phyloP scores from a whole-genome alignment of 2,329 filamentous ascomycete genomes.

The Blastomyces parvus region DNA sequence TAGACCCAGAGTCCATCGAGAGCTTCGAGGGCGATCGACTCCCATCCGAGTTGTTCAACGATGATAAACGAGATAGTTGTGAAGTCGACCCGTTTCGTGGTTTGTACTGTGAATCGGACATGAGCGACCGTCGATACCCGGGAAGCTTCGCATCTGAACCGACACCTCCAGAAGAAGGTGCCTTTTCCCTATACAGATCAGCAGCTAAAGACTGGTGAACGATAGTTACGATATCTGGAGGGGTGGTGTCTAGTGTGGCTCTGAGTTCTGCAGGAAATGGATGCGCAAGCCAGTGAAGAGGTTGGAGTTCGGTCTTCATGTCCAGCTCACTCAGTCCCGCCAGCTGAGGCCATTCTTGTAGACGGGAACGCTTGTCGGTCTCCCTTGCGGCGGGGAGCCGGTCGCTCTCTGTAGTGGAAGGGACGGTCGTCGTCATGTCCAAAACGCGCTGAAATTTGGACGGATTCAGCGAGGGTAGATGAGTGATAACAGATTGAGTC shows the following conservation, averaged over 20 bases:
- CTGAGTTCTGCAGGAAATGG: conserved; percentile 5
- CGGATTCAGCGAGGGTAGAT: neutral
- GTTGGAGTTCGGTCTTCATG: neutral
- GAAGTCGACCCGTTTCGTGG: neutral
- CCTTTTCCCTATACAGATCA: conserved; percentile 3
- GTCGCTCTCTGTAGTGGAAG: neutral
- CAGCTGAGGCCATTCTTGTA: conserved; percentile 3
- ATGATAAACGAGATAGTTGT: conserved; percentile 1
- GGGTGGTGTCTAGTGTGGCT: neutral
- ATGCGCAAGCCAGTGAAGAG: conserved; percentile 7
- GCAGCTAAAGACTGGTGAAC: neutral
- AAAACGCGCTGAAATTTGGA: neutral
- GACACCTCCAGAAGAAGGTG: neutral
- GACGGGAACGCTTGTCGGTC: neutral
- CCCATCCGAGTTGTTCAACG: neutral
- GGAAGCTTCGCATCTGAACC: neutral
- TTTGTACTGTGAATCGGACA: neutral
- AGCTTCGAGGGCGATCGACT: conserved; percentile 4
- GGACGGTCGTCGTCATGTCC: neutral
- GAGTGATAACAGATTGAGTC: neutral
- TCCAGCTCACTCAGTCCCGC: conserved; percentile 4
- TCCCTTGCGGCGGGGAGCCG: no score
- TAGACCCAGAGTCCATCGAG: neutral
- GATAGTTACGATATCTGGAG: conserved; percentile 1
- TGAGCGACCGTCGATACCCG: neutral